These are phyloP conservation scores for Euphrasia arctica DNA, from an alignment of 305 asterid species.

Conservation along the genomic window DNA sequence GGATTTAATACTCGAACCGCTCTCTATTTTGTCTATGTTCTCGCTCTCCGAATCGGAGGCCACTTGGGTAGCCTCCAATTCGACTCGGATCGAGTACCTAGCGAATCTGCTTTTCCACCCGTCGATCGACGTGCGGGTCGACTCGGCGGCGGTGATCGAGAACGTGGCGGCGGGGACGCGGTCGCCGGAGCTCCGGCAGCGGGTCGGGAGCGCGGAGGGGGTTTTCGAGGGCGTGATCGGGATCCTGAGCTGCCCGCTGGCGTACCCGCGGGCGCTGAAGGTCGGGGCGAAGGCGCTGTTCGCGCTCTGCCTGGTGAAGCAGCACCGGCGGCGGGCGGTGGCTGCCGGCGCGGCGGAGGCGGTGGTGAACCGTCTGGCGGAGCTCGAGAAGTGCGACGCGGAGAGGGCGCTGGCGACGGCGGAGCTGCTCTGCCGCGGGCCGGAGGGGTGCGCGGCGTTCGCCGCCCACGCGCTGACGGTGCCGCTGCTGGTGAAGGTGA, in stretches of 20 bases:
- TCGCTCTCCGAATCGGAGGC: conserved; percentile 68
- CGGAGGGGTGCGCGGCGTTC: conserved; percentile 70
- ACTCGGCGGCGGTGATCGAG: conserved; percentile 90
- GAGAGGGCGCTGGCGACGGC: conserved; percentile 93
- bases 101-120: conserved; percentile 73
- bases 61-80: conserved; percentile 54
- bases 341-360: conserved; percentile 80
- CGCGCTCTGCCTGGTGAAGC: conserved; percentile 82
- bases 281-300: conserved; percentile 73
- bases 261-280: conserved; percentile 66
- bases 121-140: conserved; percentile 72
- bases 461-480: conserved; percentile 72
- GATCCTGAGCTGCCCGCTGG: conserved; percentile 55
- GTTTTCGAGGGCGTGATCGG: conserved; percentile 78
- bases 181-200: conserved; percentile 72
- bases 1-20: conserved; percentile 59
- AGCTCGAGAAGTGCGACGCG: conserved; percentile 80
- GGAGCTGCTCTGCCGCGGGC: conserved; percentile 86
- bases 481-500: conserved; percentile 69
- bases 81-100: conserved; percentile 46
- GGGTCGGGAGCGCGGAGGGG: conserved; percentile 55
- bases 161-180: conserved; percentile 56
- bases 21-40: conserved; percentile 64
- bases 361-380: conserved; percentile 54
- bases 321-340: conserved; percentile 80